phyloP scores from a whole-genome alignment of 2,329 filamentous ascomycete species.

The Eutypella sp. region DNA sequence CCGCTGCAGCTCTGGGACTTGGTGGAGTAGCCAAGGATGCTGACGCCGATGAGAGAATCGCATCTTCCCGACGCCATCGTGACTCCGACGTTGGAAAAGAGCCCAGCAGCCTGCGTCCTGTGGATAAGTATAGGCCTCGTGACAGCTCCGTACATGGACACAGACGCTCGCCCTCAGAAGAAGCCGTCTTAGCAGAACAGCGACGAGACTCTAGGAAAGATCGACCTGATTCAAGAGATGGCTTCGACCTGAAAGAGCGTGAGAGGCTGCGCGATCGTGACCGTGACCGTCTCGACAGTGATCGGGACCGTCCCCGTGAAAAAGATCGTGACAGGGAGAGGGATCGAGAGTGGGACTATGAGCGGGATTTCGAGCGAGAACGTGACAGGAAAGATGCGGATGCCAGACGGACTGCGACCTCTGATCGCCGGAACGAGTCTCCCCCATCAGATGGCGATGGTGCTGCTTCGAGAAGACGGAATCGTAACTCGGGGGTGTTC shows the following conservation, averaged over 20 bases:
- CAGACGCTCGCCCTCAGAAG: conserved; percentile 17
- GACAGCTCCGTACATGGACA: conserved; percentile 21
- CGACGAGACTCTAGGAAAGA: conserved; percentile 20
- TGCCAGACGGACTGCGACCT: conserved; percentile 23
- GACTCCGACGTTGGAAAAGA: conserved; percentile 23
- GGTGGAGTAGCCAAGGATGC: conserved; percentile 33
- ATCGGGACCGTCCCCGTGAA: conserved; percentile 7
- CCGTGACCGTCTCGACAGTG: conserved; percentile 14
- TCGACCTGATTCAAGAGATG: conserved; percentile 11
- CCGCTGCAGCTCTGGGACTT: conserved; percentile 44
- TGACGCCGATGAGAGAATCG: conserved; percentile 31
- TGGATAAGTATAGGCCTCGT: conserved; percentile 25
- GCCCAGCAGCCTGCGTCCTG: conserved; percentile 13
- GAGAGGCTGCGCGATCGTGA: conserved; percentile 14
- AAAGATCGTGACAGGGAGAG: conserved; percentile 9
- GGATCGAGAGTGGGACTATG: conserved; percentile 9
- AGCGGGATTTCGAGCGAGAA: conserved; percentile 14
- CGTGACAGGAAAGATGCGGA: conserved; percentile 35
- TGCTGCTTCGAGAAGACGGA: conserved; percentile 33
- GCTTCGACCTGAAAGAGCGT: conserved; percentile 16
- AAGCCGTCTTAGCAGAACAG: conserved; percentile 18
- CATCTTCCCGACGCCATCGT: conserved; percentile 23
- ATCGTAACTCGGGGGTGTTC: conserved; percentile 38
- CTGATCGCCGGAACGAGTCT: conserved; percentile 33
- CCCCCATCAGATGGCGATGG: conserved; percentile 33